Evolutionary conservation across 768 basidiomycete genomes (phyloP).

Genomic region (Russula sp.): DNA sequence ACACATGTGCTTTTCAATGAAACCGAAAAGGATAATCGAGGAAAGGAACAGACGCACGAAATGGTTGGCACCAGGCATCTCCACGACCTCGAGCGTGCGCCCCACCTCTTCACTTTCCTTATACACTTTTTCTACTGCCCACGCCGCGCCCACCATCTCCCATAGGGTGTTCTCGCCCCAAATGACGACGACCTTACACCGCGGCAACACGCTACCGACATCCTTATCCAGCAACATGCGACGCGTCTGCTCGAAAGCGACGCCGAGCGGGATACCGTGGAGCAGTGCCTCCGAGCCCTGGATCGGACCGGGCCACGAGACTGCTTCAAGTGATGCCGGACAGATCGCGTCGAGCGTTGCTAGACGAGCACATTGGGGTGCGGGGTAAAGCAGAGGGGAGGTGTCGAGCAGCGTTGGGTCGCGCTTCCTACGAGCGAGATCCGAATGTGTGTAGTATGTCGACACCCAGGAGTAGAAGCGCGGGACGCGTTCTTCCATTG

Average conservation of each 20-base stretch:
- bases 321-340: conserved; percentile 16
- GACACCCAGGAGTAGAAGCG: conserved; percentile 30
- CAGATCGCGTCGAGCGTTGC: conserved; percentile 28
- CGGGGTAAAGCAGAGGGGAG: conserved; percentile 16
- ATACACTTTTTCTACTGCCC: conserved; percentile 26
- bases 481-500: conserved; percentile 23
- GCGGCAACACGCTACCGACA: conserved; percentile 20
- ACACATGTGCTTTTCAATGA: not conserved
- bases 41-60: conserved; percentile 21
- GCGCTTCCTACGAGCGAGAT: conserved; percentile 10
- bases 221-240: conserved; percentile 21
- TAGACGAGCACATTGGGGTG: conserved; percentile 5
- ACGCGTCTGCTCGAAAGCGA: conserved; percentile 17
- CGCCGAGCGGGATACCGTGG: conserved; percentile 21
- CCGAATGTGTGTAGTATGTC: conserved; percentile 28
- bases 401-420: conserved; percentile 23
- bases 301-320: conserved; percentile 26
- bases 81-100: conserved; percentile 23
- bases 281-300: conserved; percentile 27
- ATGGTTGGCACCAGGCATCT: conserved; percentile 29
- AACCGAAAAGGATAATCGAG: too few species aligned
- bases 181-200: conserved; percentile 26
- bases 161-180: conserved; percentile 29
- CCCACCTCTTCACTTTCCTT: conserved; percentile 18
- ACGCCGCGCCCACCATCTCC: conserved; percentile 25